Base-by-base conservation (phyloP, 78 protist genomes). In the Polysphondylium violaceum region DNA sequence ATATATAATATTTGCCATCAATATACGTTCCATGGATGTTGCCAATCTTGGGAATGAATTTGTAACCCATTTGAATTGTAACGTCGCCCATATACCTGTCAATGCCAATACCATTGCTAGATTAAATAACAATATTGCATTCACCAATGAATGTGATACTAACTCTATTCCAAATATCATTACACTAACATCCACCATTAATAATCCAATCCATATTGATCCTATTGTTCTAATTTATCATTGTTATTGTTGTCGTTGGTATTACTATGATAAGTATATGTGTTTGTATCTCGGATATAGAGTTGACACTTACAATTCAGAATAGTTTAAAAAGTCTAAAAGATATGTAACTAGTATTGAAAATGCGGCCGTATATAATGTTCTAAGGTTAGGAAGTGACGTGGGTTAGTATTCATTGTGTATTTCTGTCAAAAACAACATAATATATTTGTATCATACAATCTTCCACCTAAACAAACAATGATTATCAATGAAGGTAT, bases 121-220 rank as follows among this genome's bases (percentile, higher is more conserved):
- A 38, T 81, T 81, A 35, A 81, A 51, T 41, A 81, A 68, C 3
- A 81, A 33, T 23, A 81, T 25, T 50, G 21, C 55, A 81, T 81
- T 81, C 0, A 81, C 40, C 17, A 81, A 14, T 64, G 77, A 67
- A 56, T 81, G 77, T 38, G 64, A 67, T 2, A 81, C 67, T 29
- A 81, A 40, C 14, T 27, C 19, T 16, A 81, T 25, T 17, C 89
- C 77, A 7, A 38, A 47, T 23, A 55, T 12, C 29, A 55, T n/a
- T 21, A 81, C 25, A 23, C 68, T 65, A 23, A 81, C 0, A 68
- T 81, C 47, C 17, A 72, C 51, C 33, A 19, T 23, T 27, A 81
- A 55, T 47, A 81, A 27, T 53, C 89, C 89, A 19, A 56, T 33
- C 89, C 89, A 81, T 38, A 81, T 53, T 31, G 63, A 21, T 25